Percentiles rank a stretch among this genome's conserved stretches.
Evolutionary conservation across 495 filamentous ascomycete genomes (phyloP).

Genomic region (Xylaria longipes): DNA sequence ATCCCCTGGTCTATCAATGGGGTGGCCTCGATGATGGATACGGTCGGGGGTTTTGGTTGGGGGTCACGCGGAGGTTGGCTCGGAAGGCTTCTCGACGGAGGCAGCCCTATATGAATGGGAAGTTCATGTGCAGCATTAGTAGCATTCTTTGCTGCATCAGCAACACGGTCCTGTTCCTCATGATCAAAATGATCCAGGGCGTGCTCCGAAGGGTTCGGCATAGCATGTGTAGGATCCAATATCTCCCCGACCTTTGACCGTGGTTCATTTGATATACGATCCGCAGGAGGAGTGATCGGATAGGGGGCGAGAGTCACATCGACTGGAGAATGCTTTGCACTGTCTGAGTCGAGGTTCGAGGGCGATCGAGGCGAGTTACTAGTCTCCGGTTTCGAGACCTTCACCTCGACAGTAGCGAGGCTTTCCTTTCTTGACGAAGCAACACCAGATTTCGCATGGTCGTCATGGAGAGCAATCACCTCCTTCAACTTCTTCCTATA

Average conservation of each 20-base stretch:
- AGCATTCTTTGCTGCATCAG: constrained; percentile 49
- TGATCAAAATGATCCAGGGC: constrained; percentile 59
- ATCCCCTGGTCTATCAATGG: constrained; percentile 54
- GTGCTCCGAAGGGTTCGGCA: constrained; percentile 61
- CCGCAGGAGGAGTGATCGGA: constrained; percentile 61
- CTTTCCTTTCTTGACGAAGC: constrained; percentile 21
- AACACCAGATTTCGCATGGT: constrained; percentile 30
- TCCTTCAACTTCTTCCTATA: constrained; percentile 93
- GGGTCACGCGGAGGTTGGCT: constrained; percentile 50
- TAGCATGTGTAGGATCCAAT: constrained; percentile 56
- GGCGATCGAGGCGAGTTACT: constrained; percentile 49
- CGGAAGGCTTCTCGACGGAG: constrained; percentile 55
- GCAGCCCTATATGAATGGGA: constrained; percentile 51
- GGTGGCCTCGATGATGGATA: constrained; percentile 55
- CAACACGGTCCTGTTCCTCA: constrained; percentile 54
- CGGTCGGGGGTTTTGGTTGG: constrained; percentile 49
- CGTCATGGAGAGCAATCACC: constrained; percentile 47
- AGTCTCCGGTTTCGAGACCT: constrained; percentile 41
- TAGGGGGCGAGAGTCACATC: constrained; percentile 62
- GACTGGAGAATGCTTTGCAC: constrained; percentile 55
- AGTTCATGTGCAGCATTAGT: constrained; percentile 49
- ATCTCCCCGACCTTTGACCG: constrained; percentile 49
- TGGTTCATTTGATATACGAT: constrained; percentile 38
- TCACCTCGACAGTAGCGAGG: constrained; percentile 32
- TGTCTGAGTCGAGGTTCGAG: constrained; percentile 49